phyloP scores from a whole-genome alignment of 129 eudicot species.

The Chrysanthemum seticuspe region DNA sequence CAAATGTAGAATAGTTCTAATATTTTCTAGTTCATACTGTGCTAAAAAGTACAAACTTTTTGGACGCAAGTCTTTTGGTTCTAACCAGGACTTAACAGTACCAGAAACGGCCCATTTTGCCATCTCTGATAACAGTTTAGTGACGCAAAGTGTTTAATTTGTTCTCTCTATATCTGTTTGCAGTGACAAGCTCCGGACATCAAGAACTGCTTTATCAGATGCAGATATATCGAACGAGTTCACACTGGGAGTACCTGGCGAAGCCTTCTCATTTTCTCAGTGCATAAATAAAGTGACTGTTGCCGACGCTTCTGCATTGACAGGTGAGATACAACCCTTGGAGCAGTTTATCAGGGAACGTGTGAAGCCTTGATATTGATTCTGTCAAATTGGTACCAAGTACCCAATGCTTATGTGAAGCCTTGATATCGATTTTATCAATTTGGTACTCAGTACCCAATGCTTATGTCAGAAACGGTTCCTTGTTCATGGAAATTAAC shows the following conservation, averaged over 20 bases:
- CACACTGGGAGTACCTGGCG: constrained; percentile 80
- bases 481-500: constrained; percentile 11
- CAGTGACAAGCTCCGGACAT: constrained; percentile 88
- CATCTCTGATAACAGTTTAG: too few relatives aligned
- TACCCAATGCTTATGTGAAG: constrained; percentile 24
- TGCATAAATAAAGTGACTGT: constrained; percentile 75
- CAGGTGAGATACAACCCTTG: constrained; percentile 61
- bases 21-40: too few relatives aligned
- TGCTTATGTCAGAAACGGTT: not conserved
- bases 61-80: too few relatives aligned
- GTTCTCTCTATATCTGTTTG: not conserved
- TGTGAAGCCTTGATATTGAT: constrained; percentile 48
- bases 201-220: constrained; percentile 75
- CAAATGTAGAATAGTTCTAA: too few relatives aligned
- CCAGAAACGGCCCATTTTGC: too few relatives aligned
- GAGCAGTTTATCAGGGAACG: constrained; percentile 68
- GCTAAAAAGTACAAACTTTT: too few relatives aligned
- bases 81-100: too few relatives aligned
- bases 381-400: not conserved
- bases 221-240: constrained; percentile 76
- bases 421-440: constrained; percentile 35
- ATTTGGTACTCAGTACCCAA: too few relatives aligned
- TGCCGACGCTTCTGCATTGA: constrained; percentile 59
- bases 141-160: not conserved
- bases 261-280: constrained; percentile 72